Evolutionary conservation across 306 rosid genomes (phyloP).

Genomic region (Datisca glomerata): DNA sequence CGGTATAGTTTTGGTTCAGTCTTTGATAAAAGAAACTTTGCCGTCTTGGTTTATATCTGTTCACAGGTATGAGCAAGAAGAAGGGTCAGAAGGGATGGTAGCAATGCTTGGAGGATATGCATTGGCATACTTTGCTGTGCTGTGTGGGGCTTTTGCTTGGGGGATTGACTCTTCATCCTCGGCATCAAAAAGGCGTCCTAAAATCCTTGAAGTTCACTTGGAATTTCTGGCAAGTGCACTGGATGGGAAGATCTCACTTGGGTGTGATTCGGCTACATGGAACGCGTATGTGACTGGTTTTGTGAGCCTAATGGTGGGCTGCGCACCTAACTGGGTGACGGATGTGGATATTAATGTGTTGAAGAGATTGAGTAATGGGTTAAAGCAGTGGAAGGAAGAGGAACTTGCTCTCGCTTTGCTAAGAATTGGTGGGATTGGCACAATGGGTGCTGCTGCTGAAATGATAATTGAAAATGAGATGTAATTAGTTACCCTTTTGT

Average conservation of each 20-base stretch:
- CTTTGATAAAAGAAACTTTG: conserved; percentile 73
- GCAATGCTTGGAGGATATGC: conserved; percentile 84
- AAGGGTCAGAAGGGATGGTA: conserved; percentile 56
- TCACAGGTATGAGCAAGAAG: conserved; percentile 47
- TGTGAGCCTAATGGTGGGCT: conserved; percentile 73
- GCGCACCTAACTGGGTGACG: conserved; percentile 76
- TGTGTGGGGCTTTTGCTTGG: conserved; percentile 87
- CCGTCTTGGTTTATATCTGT: conserved; percentile 89
- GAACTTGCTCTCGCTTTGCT: conserved; percentile 84
- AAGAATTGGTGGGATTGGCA: conserved; percentile 52
- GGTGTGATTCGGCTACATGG: conserved; percentile 85
- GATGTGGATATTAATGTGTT: conserved; percentile 69
- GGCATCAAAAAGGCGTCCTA: conserved; percentile 72
- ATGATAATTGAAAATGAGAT: conserved; percentile 47
- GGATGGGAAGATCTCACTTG: conserved; percentile 86
- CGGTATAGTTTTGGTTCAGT: conserved; percentile 61
- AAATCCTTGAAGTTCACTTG: conserved; percentile 65
- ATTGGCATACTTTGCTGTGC: conserved; percentile 72
- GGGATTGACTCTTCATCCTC: conserved; percentile 79
- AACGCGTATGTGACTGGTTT: conserved; percentile 76
- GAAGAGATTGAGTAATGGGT: conserved; percentile 71
- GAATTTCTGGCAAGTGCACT: conserved; percentile 91
- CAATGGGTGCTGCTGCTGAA: conserved; percentile 89
- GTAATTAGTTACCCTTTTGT: conserved; percentile 16
- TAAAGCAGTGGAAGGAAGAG: conserved; percentile 69